phyloP scores from a whole-genome alignment of 2,329 filamentous ascomycete species.

The Beauveria scarabaeidicola region DNA sequence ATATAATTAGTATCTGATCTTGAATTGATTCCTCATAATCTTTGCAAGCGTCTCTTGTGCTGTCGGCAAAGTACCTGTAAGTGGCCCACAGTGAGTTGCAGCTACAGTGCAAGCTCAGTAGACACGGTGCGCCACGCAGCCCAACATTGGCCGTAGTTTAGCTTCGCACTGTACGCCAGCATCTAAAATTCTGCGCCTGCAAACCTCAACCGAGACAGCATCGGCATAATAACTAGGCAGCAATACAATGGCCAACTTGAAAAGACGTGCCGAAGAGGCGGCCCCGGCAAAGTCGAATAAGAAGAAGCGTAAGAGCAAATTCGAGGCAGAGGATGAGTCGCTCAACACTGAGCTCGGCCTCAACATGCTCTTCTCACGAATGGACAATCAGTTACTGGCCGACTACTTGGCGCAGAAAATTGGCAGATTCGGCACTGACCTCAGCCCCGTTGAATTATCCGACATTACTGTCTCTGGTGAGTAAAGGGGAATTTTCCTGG shows the following conservation, averaged over 20 bases:
- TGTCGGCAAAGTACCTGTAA: background rate
- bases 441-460: constrained; percentile 76
- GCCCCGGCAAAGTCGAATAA: constrained; percentile 37
- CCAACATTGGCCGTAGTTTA: background rate
- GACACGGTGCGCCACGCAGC: background rate
- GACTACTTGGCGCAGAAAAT: constrained; percentile 79
- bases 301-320: constrained; percentile 49
- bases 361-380: constrained; percentile 70
- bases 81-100: background rate
- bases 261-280: constrained; percentile 49
- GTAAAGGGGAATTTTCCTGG: background rate
- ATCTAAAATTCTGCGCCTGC: constrained; percentile 6
- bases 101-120: background rate
- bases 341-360: constrained; percentile 63
- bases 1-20: background rate
- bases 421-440: constrained; percentile 65
- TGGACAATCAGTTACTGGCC: constrained; percentile 75
- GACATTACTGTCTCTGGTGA: constrained; percentile 72
- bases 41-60: background rate
- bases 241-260: constrained; percentile 31
- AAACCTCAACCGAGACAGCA: background rate
- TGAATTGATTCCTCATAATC: background rate
- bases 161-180: constrained; percentile 4
- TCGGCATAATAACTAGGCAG: background rate
- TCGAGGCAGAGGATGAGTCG: constrained; percentile 44